Percentiles rank a stretch among this genome's conserved stretches.
Conservation (phyloP, 352 stramenopile species). For the Phytophthora multivora region DNA sequence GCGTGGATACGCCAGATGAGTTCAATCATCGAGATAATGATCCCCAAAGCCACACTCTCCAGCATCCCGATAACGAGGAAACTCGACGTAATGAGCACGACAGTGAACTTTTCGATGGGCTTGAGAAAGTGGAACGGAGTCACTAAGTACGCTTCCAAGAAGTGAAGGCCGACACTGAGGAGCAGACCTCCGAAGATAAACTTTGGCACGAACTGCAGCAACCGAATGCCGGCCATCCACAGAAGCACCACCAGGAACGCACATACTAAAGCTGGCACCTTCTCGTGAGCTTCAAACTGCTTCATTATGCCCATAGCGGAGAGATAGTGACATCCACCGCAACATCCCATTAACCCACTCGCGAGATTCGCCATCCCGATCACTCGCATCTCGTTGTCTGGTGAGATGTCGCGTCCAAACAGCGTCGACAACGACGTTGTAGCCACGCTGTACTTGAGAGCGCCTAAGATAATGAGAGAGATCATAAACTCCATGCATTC, state of each 20-base stretch:
- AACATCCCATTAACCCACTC: constrained; percentile 68
- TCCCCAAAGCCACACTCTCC: constrained; percentile 66
- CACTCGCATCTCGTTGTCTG: constrained; percentile 80
- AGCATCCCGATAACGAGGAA: constrained; percentile 82
- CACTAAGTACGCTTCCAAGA: constrained; percentile 80
- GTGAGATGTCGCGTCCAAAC: constrained; percentile 78
- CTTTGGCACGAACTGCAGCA: constrained; percentile 79
- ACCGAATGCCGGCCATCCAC: constrained; percentile 68
- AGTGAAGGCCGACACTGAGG: constrained; percentile 77
- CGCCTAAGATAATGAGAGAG: constrained; percentile 74
- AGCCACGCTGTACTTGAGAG: constrained; percentile 82
- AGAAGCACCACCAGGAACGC: constrained; percentile 55
- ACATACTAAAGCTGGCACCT: constrained; percentile 74
- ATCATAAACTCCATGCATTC: constrained; percentile 71
- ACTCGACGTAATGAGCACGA: constrained; percentile 68
- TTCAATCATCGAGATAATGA: constrained; percentile 84
- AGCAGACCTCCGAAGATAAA: constrained; percentile 84
- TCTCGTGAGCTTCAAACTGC: constrained; percentile 82
- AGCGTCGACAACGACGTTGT: constrained; percentile 82
- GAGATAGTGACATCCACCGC: constrained; percentile 79
- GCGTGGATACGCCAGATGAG: constrained; percentile 81
- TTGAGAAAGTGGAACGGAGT: constrained; percentile 78
- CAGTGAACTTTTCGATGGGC: constrained; percentile 60
- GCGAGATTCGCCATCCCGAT: constrained; percentile 79
- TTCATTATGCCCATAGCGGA: constrained; percentile 88